These are phyloP conservation scores for Linderniella brevidens DNA, from an alignment of 257 asterid genomes.

Conservation along the genomic window DNA sequence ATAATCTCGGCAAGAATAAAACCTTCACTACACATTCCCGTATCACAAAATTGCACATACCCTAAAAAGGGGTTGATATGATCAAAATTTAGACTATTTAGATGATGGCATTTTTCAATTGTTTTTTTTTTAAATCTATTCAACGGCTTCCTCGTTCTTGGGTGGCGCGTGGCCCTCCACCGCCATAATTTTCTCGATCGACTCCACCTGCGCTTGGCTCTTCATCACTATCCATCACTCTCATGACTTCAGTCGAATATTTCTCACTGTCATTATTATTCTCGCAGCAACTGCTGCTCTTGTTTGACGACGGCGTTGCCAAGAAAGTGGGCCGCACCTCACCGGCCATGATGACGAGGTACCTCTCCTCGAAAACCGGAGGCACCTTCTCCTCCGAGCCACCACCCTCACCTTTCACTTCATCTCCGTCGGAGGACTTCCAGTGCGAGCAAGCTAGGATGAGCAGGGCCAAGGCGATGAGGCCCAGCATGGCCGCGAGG, in stretches of 20 bases:
- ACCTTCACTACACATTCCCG: too few species aligned
- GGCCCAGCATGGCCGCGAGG: constrained; percentile 31
- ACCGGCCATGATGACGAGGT: constrained; percentile 6
- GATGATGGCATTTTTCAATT: too few species aligned
- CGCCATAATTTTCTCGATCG: too few species aligned
- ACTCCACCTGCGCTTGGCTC: too few species aligned
- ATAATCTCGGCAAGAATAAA: too few species aligned
- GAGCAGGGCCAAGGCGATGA: constrained; percentile 30
- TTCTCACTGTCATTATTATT: background rate
- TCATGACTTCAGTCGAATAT: too few species aligned
- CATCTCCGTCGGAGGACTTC: constrained; percentile 17
- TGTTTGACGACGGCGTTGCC: constrained; percentile 1
- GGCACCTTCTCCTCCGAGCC: background rate
- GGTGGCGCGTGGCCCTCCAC: too few species aligned
- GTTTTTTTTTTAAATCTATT: too few species aligned
- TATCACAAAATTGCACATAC: too few species aligned
- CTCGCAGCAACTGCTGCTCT: background rate
- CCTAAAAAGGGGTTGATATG: too few species aligned
- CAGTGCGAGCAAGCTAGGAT: constrained; percentile 35
- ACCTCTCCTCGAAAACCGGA: background rate
- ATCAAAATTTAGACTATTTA: too few species aligned
- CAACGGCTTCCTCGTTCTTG: too few species aligned
- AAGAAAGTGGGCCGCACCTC: constrained; percentile 3
- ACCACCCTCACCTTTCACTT: background rate
- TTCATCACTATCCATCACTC: background rate